Base-by-base conservation (phyloP, 1,284 basidiomycete genomes). In the Flammula alnicola region DNA sequence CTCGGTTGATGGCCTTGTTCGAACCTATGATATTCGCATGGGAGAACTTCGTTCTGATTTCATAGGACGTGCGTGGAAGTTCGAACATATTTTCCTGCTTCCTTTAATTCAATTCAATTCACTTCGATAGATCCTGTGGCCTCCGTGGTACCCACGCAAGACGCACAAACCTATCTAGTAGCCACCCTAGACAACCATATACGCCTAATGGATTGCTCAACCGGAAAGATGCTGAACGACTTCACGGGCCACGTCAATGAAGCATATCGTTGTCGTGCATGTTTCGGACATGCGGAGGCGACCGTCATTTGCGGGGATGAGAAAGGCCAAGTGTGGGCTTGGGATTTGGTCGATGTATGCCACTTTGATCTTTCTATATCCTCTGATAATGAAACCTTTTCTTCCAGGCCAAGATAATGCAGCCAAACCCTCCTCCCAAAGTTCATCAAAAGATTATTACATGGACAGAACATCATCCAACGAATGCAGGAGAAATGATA, bases 21-120 rank as follows among this genome's bases (percentile, higher is more conserved):
- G 97, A 17, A 91, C 89, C 1, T 98, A 98, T 69, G 97, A 99
- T 68, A 73, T 99, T 25, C 86, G 96, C 38, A 93, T 88, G 74
- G 97, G 97, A 17, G 84, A 95, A 66, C 71, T 98, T 22, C 82
- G 87, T 3, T 79, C 88, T 39, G 97, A 99, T 68, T 94, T 86
- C 60, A 81, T 99, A 51, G 94, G 95, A 8, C 81, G 93, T 95
- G 64, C 62, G 88, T 80, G n/a, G 16, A 12, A 33, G 43, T 35
- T 38, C 48, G 23, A 16, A 51, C 47, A 33, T 38, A 14, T 25
- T 39, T 17, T 29, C 20, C 23, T 29, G 14, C n/a, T 36, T 14
- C 30, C 39, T 31, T 44, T n/a, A n/a, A n/a, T n/a, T n/a, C 31
- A 19, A n/a, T 37, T 5, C 43, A 43, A 37, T 43, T 31, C 35